Percentiles rank a stretch among this genome's conserved stretches.
phyloP scores from a whole-genome alignment of 1,284 basidiomycete species.

The Rhodotorula sp. region DNA sequence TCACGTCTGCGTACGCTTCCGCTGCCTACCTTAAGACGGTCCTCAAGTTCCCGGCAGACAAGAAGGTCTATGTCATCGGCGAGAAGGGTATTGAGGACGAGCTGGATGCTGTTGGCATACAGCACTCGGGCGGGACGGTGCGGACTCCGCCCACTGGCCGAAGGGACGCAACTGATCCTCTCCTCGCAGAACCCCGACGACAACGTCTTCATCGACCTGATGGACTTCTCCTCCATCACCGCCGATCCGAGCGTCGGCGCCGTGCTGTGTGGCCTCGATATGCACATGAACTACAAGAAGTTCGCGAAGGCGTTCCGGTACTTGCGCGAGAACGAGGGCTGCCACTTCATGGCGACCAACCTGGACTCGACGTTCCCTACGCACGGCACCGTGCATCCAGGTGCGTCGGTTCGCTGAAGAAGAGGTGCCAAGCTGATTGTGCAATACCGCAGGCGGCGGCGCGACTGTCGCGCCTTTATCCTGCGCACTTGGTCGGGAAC shows the following conservation, averaged over 20 bases:
- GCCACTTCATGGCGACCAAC: conserved; percentile 88
- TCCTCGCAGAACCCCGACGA: conserved; percentile 71
- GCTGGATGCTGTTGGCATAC: conserved; percentile 76
- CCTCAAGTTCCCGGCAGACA: conserved; percentile 69
- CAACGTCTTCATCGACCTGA: conserved; percentile 69
- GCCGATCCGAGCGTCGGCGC: conserved; percentile 77
- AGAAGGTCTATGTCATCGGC: conserved; percentile 95
- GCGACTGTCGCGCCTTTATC: conserved; percentile 76
- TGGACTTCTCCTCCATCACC: conserved; percentile 63
- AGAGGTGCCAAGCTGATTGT: background rate
- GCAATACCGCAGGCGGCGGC: conserved; percentile 57
- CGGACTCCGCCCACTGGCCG: conserved; percentile 40
- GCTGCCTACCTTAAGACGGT: conserved; percentile 92
- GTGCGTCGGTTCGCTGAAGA: background rate
- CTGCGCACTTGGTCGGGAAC: conserved; percentile 59
- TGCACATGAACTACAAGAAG: conserved; percentile 81
- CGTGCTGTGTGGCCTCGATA: conserved; percentile 62
- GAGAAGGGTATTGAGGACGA: conserved; percentile 93
- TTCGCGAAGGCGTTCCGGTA: conserved; percentile 90
- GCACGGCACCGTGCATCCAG: conserved; percentile 35
- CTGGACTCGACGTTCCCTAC: conserved; percentile 75
- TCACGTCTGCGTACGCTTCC: conserved; percentile 90
- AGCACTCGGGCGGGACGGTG: conserved; percentile 81
- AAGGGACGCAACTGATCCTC: background rate
- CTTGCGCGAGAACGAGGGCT: conserved; percentile 63